Percentiles rank a stretch among this genome's conserved stretches.
Conservation (phyloP, 495 filamentous ascomycete species). For the Evernia prunastri region DNA sequence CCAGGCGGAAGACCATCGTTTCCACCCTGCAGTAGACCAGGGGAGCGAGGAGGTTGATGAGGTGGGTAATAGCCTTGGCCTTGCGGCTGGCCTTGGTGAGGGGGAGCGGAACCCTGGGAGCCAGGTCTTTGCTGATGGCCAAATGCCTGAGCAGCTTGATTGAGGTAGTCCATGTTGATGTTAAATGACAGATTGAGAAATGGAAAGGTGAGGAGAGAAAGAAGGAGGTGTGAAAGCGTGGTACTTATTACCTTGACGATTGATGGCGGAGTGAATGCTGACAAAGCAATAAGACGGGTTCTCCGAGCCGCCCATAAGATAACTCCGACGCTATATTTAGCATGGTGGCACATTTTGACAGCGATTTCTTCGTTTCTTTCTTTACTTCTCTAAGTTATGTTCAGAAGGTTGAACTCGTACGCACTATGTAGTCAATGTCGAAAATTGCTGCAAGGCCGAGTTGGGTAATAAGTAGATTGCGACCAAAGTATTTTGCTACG, state of each 20-base stretch:
- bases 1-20: neutral
- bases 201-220: neutral
- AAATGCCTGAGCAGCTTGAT: neutral
- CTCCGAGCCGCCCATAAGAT: neutral
- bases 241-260: too few species aligned
- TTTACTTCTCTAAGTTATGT: too few species aligned
- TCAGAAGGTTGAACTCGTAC: too few species aligned
- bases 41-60: neutral
- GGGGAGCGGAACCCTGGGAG: neutral
- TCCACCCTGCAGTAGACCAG: neutral
- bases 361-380: too few species aligned
- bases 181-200: neutral
- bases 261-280: neutral
- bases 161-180: neutral
- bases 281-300: too few species aligned
- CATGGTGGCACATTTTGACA: too few species aligned
- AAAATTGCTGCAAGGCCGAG: too few species aligned
- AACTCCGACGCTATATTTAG: neutral
- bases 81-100: constrained; percentile 3
- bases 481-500: too few species aligned
- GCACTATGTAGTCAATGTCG: too few species aligned
- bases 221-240: neutral
- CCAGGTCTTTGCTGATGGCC: neutral
- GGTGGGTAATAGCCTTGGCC: neutral
- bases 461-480: too few species aligned